A percentile compares a stretch with the other conserved stretches of the same genome.
Evolutionary conservation across 257 asterid species (phyloP).

Genomic region (Mitragyna speciosa): DNA sequence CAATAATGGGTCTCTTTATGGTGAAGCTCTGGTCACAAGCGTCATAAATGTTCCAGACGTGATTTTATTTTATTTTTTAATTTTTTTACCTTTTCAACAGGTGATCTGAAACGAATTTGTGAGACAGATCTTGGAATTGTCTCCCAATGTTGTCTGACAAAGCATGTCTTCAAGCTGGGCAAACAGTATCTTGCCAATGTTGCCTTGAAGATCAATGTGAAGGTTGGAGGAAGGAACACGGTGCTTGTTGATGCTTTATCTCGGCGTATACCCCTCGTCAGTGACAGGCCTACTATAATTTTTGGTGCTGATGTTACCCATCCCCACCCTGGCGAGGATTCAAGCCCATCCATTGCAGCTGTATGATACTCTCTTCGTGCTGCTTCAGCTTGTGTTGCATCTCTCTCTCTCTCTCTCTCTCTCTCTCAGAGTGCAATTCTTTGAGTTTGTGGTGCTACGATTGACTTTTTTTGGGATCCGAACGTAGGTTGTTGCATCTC

Average conservation of each 20-base stretch:
- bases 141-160: slow-evolving; percentile 92
- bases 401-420: background rate
- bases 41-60: background rate
- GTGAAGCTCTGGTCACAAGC: slow-evolving; percentile 30
- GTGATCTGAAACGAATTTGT: slow-evolving; percentile 87
- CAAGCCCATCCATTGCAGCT: slow-evolving; percentile 99
- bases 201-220: slow-evolving; percentile 81
- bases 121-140: slow-evolving; percentile 97
- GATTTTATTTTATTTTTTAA: background rate
- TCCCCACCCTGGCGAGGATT: slow-evolving; percentile 98
- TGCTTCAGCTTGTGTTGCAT: background rate
- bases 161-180: slow-evolving; percentile 75
- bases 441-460: background rate
- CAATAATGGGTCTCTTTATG: slow-evolving; percentile 93
- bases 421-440: background rate
- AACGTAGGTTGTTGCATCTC: slow-evolving; percentile 95
- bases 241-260: slow-evolving; percentile 86
- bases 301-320: slow-evolving; percentile 99
- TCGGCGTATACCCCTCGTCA: slow-evolving; percentile 88
- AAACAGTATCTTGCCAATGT: slow-evolving; percentile 94
- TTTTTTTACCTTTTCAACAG: slow-evolving; percentile 29
- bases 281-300: slow-evolving; percentile 86
- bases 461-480: slow-evolving; percentile 18
- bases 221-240: slow-evolving; percentile 94
- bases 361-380: slow-evolving; percentile 33